A percentile compares a stretch with the other conserved stretches of the same genome.
Evolutionary conservation across 2,329 filamentous ascomycete genomes (phyloP).

Genomic region (Xylaria sp.): DNA sequence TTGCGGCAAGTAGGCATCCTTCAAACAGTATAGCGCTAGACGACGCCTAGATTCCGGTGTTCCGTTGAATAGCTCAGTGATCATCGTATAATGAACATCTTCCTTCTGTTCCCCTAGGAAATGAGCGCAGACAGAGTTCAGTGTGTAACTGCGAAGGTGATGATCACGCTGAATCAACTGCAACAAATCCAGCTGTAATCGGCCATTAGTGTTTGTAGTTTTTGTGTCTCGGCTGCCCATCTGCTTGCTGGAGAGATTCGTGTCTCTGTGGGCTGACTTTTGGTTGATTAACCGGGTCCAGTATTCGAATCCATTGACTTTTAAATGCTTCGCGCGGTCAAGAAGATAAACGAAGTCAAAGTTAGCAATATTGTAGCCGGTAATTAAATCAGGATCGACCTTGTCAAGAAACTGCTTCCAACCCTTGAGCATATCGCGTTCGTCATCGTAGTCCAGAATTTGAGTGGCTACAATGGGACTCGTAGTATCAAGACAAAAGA

Average conservation of each 20-base stretch:
- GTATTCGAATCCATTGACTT: slow-evolving; percentile 82
- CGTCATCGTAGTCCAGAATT: slow-evolving; percentile 82
- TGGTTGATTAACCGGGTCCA: slow-evolving; percentile 83
- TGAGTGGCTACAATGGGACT: slow-evolving; percentile 96
- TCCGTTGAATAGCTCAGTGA: slow-evolving; percentile 96
- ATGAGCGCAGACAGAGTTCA: slow-evolving; percentile 95
- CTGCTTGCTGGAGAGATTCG: slow-evolving; percentile 96
- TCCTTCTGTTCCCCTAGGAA: slow-evolving; percentile 98
- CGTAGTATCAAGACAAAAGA: slow-evolving; percentile 93
- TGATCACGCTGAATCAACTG: slow-evolving; percentile 95
- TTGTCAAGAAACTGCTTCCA: slow-evolving; percentile 92
- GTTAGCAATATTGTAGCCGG: slow-evolving; percentile 98
- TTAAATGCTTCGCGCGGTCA: slow-evolving; percentile 86
- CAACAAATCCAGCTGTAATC: slow-evolving; percentile 92
- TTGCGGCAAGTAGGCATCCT: slow-evolving; percentile 96
- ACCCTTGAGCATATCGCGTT: slow-evolving; percentile 88
- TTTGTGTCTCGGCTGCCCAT: slow-evolving; percentile 97
- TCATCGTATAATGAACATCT: slow-evolving; percentile 99
- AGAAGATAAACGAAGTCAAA: slow-evolving; percentile 98
- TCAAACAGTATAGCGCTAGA: slow-evolving; percentile 94
- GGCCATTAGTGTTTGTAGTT: slow-evolving; percentile 91
- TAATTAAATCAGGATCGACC: slow-evolving; percentile 96
- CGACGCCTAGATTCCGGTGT: slow-evolving; percentile 91
- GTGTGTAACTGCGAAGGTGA: slow-evolving; percentile 93
- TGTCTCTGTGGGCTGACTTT: slow-evolving; percentile 77